phyloP scores from a whole-genome alignment of 2,329 filamentous ascomycete genomes.

The Sordariomycetes sp. region DNA sequence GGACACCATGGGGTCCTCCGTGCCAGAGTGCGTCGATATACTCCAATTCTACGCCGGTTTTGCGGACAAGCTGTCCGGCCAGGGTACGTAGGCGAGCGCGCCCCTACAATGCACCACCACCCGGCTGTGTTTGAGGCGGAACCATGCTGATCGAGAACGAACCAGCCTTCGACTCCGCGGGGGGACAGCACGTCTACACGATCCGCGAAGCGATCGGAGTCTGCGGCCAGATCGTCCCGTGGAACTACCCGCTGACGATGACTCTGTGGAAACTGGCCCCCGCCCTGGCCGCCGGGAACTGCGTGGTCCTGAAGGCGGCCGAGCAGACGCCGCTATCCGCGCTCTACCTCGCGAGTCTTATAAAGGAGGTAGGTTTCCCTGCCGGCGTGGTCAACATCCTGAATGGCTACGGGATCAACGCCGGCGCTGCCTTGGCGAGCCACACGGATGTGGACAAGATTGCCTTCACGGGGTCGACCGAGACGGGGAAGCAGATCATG shows the following conservation, averaged over 20 bases:
- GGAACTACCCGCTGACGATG: slow-evolving; percentile 2
- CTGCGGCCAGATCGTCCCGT: slow-evolving; percentile 56
- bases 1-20: slow-evolving; percentile 43
- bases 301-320: not conserved
- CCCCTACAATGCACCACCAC: no score
- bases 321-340: slow-evolving; percentile 1
- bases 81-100: slow-evolving; percentile 51
- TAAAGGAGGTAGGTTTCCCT: slow-evolving; percentile 7
- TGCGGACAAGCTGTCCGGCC: slow-evolving; percentile 57
- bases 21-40: slow-evolving; percentile 27
- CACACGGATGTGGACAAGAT: slow-evolving; percentile 35
- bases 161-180: no score
- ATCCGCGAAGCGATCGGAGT: slow-evolving; percentile 61
- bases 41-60: slow-evolving; percentile 60
- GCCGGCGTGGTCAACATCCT: slow-evolving; percentile 6
- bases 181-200: slow-evolving; percentile 39
- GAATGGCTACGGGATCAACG: not conserved
- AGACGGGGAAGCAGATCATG: slow-evolving; percentile 54
- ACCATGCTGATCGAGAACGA: slow-evolving; percentile 40
- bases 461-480: slow-evolving; percentile 59
- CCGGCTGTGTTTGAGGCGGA: no score
- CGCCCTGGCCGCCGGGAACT: not conserved
- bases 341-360: slow-evolving; percentile 2
- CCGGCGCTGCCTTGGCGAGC: slow-evolving; percentile 3
- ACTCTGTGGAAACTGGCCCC: not conserved